Evolutionary conservation across 2,329 filamentous ascomycete genomes (phyloP).

Genomic region (Aspergillus carbonarius): DNA sequence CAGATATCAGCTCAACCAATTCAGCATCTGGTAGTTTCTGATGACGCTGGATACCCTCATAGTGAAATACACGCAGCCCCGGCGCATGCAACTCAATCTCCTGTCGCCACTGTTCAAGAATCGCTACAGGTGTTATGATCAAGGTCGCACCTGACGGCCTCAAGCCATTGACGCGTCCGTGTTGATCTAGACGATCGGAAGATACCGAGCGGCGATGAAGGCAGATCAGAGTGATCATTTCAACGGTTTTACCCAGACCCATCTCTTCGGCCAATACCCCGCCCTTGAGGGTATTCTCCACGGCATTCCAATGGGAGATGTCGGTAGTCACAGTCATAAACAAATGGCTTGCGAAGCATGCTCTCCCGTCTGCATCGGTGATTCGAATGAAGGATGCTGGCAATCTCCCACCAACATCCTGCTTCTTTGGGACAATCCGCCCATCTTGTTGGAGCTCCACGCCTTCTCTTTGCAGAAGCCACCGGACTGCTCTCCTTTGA

Average conservation of each 20-base stretch:
- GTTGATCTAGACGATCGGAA: constrained; percentile 15
- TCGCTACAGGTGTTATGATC: constrained; percentile 62
- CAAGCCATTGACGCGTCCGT: constrained; percentile 25
- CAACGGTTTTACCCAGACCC: constrained; percentile 53
- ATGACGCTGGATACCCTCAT: constrained; percentile 52
- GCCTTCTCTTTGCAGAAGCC: constrained; percentile 48
- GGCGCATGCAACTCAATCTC: constrained; percentile 61
- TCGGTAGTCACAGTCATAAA: constrained; percentile 42
- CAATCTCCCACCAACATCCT: constrained; percentile 17
- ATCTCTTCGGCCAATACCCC: constrained; percentile 53
- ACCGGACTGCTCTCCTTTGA: constrained; percentile 47
- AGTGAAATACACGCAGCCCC: constrained; percentile 55
- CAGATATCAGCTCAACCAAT: constrained; percentile 48
- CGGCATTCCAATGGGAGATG: constrained; percentile 34
- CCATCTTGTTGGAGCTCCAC: constrained; percentile 35
- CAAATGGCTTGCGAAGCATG: constrained; percentile 44
- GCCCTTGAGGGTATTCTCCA: constrained; percentile 34
- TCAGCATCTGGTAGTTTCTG: constrained; percentile 37
- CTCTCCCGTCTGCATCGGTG: constrained; percentile 38
- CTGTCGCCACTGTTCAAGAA: constrained; percentile 63
- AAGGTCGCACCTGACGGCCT: constrained; percentile 55
- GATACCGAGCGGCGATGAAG: constrained; percentile 34
- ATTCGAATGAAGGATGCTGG: constrained; percentile 41
- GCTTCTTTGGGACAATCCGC: constrained; percentile 21
- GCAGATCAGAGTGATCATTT: constrained; percentile 48